Base-by-base conservation (phyloP, 108 stramenopile genomes). In the Skeletonema costatum region DNA sequence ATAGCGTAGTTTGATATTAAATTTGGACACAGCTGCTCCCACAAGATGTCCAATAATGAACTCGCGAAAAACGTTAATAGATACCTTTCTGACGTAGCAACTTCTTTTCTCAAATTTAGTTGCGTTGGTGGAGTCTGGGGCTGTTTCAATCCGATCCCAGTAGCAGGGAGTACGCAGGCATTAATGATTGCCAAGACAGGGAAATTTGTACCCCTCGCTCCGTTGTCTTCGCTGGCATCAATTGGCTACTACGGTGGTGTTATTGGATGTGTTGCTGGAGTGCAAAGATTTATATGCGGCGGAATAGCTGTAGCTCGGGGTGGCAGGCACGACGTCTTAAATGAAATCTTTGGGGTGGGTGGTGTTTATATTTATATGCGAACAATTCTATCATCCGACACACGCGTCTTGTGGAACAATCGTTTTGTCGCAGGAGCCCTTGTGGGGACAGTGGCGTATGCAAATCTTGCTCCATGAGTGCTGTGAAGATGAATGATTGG, bases 341-440 rank as follows among this genome's bases (percentile, higher is more conserved):
- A 78, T 67, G 70, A 78, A 53, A 51, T 78, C 5, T 3, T 71
- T 6, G 71, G 78, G 2, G 62, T 78, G 6, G 71, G 39, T 13
- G 64, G 71, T 5, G 71, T 72, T 1, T 63, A 58, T 38, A 53
- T 48, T 16, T 78, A 73, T 60, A 66, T 64, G 56, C 44, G 32
- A 30, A 60, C 17, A 41, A 42, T 72, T 19, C 59, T 72, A 32
- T 59, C 44, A 13, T 66, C 59, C 1, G 78, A 78, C 11, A 66
- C 25, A 42, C 63, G 78, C n/a, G 42, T 72, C 5, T n/a, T 16
- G 14, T 78, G 78, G 78, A 78, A 72, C 56, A 78, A 78, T 73
- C 78, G 78, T 35, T 14, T 60, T 31, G 56, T 78, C 44, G 71
- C 35, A 1, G 70, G 78, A 60, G 50, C 50, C 5, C 29, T 70